Evolutionary conservation across 1,284 basidiomycete genomes (phyloP), one percentile per base, ranked within the genome.

Genomic region (Athelia psychrophila): DNA sequence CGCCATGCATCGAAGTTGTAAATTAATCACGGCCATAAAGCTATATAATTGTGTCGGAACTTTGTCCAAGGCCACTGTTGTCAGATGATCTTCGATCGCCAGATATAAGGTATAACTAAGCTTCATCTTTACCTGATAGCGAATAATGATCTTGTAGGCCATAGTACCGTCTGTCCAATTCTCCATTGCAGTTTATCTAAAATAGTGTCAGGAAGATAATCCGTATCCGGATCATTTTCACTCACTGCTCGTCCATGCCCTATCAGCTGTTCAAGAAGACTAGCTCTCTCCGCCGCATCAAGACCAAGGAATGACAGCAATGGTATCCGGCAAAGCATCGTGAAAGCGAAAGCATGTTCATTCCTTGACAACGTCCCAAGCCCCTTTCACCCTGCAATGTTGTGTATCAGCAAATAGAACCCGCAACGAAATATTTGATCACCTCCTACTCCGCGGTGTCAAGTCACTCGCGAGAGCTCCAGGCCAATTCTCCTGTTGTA

Each of bases 321-420:
- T 3, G 71, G 67, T n/a, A 73, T 71, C 54, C 82, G 78, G 47
- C 75, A 80, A 0, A 89, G 67, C 53, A 90, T 75, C 3, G 84
- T 65, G 22, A 78, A 75, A 8, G 88, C 81, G 1, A 79, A 61
- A 88, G 88, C 2, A 69, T 65, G 56, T 90, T 90, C 79, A 89
- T 83, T 16, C 84, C 81, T 15, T 74, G 67, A 3, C 79, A 68
- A 5, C 62, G 62, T 0, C 78, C 74, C 40, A 90, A 65, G 57
- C 79, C 74, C 13, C 62, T 61, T 58, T 89, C 85, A 40, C 80
- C 81, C 79, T 88, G 61, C n/a, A 54, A 20, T 35, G 38, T 27
- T 47, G 27, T 32, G 49, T 44, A 47, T 23, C 47, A 24, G 5
- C 20, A 23, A 45, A 36, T 49, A 16, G 35, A 49, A 24, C 35